A percentile compares a stretch with the other conserved stretches of the same genome.
phyloP scores from a whole-genome alignment of 2,329 filamentous ascomycete species.

The Chaetomium olivaceum region DNA sequence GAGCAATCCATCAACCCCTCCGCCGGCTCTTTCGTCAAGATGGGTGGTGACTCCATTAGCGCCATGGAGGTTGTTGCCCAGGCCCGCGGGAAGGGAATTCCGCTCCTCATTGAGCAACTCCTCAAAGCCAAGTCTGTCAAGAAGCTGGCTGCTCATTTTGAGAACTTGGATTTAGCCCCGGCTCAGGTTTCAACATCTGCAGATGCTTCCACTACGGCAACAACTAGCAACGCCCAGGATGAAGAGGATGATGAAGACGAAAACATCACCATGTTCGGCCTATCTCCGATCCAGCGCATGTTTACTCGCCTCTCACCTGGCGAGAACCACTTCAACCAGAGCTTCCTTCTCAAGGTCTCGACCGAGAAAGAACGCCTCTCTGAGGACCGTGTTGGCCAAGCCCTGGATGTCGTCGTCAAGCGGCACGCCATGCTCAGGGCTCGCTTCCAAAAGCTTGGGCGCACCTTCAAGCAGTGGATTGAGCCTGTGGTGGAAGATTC shows the following conservation, averaged over 20 bases:
- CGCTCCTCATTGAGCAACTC: slow-evolving; percentile 46
- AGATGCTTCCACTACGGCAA: neutral
- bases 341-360: slow-evolving; percentile 40
- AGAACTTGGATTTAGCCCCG: slow-evolving; percentile 28
- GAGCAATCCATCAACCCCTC: slow-evolving; percentile 2
- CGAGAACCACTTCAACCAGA: slow-evolving; percentile 47
- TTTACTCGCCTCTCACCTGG: slow-evolving; percentile 40
- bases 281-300: slow-evolving; percentile 48
- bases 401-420: slow-evolving; percentile 33
- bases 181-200: slow-evolving; percentile 13
- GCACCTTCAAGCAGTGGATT: slow-evolving; percentile 34
- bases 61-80: slow-evolving; percentile 31
- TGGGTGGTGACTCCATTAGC: slow-evolving; percentile 47
- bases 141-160: slow-evolving; percentile 11
- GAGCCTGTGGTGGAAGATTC: slow-evolving; percentile 23
- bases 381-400: slow-evolving; percentile 22
- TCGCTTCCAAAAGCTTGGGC: slow-evolving; percentile 34
- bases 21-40: slow-evolving; percentile 37
- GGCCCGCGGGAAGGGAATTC: slow-evolving; percentile 41
- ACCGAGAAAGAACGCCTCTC: slow-evolving; percentile 27
- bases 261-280: slow-evolving; percentile 36
- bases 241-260: slow-evolving; percentile 29
- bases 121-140: slow-evolving; percentile 36
- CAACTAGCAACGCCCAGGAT: slow-evolving; percentile 15
- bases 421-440: slow-evolving; percentile 41